Conservation (phyloP, 345 rosid genomes). For the Sisymbrium irio region DNA sequence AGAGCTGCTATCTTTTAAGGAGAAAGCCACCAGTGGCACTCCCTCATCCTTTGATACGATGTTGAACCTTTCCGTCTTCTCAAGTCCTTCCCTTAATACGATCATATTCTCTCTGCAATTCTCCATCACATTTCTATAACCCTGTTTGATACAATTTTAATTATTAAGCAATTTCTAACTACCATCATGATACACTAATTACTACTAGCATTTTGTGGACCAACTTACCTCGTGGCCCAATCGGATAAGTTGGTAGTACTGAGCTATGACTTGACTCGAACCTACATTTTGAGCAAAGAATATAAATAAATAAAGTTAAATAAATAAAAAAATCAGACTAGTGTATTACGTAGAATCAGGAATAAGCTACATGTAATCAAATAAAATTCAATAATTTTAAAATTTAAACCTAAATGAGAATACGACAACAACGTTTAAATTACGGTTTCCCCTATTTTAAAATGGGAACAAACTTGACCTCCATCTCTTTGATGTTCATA, state of each 20-base stretch:
- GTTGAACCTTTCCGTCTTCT: constrained; percentile 56
- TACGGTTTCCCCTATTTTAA: not conserved
- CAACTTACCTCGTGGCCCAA: constrained; percentile 34
- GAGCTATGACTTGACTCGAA: constrained; percentile 41
- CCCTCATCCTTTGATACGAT: constrained; percentile 69
- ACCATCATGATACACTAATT: no score
- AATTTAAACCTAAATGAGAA: not conserved
- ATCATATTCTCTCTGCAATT: constrained; percentile 61
- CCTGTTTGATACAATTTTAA: constrained; percentile 11
- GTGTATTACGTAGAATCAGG: not conserved
- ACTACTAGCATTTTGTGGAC: no score
- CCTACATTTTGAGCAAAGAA: constrained; percentile 13
- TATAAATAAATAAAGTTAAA: not conserved
- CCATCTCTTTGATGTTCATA: no score
- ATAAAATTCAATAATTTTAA: not conserved
- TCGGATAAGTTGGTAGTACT: constrained; percentile 40
- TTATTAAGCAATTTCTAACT: not conserved
- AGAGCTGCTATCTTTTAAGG: constrained; percentile 54
- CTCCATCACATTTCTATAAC: constrained; percentile 56
- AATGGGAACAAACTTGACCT: constrained; percentile 7
- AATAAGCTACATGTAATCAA: not conserved
- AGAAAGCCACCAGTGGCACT: constrained; percentile 81
- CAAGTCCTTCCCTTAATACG: constrained; percentile 61
- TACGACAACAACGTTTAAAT: not conserved
- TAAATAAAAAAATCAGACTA: not conserved